These are phyloP conservation scores for Solanum pimpinellifolium DNA, from an alignment of 257 asterid species.

Conservation along the genomic window DNA sequence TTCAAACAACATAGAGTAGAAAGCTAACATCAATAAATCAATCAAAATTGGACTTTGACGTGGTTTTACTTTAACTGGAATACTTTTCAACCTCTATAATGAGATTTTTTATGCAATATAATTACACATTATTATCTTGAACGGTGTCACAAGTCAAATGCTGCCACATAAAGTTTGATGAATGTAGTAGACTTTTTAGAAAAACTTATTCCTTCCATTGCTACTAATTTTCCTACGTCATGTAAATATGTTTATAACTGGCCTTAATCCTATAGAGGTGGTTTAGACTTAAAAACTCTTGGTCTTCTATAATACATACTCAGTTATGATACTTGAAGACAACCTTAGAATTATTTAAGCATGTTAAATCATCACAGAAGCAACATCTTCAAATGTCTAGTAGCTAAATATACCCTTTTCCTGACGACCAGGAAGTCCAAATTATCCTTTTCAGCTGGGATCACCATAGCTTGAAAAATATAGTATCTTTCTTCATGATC, in stretches of 20 bases:
- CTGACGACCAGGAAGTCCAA: neutral
- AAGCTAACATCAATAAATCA: neutral
- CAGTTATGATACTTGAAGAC: neutral
- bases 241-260: neutral
- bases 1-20: neutral
- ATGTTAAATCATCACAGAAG: neutral
- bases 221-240: neutral
- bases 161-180: neutral
- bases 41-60: neutral
- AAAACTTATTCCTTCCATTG: neutral
- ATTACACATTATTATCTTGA: neutral
- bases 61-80: neutral
- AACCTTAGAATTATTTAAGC: neutral
- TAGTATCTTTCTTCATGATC: neutral
- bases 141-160: neutral
- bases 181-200: neutral
- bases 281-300: neutral
- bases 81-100: neutral
- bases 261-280: neutral
- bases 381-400: neutral
- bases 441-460: neutral
- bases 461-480: neutral
- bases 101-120: neutral
- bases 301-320: neutral
- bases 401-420: neutral